phyloP scores from a whole-genome alignment of 2,329 filamentous ascomycete genomes.

The Calonectria hongkongensis region DNA sequence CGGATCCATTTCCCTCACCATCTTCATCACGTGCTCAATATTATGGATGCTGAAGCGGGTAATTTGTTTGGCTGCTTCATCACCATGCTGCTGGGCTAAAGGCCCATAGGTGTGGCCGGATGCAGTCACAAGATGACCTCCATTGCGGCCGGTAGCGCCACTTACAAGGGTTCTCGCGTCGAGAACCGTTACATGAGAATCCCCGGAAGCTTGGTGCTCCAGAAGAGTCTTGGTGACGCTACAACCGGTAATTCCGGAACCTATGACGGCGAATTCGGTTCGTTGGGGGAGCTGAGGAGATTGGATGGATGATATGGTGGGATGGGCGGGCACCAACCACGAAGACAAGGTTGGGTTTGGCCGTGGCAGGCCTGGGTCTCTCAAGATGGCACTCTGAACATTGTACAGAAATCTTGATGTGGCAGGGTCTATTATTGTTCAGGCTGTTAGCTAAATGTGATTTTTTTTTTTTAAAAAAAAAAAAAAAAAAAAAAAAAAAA shows the following conservation, averaged over 20 bases:
- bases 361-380: constrained; percentile 53
- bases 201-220: constrained; percentile 37
- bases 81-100: constrained; percentile 55
- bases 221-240: constrained; percentile 53
- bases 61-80: constrained; percentile 62
- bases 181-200: constrained; percentile 47
- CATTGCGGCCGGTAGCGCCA: constrained; percentile 58
- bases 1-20: constrained; percentile 44
- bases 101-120: constrained; percentile 62
- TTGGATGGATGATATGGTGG: constrained; percentile 48
- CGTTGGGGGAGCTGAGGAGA: constrained; percentile 44
- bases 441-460: background rate
- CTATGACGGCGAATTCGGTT: constrained; percentile 55
- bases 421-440: constrained; percentile 21
- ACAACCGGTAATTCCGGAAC: constrained; percentile 57
- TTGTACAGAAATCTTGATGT: constrained; percentile 29
- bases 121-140: constrained; percentile 53
- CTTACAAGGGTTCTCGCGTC: constrained; percentile 56
- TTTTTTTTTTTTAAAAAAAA: too few species aligned
- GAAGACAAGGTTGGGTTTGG: constrained; percentile 50
- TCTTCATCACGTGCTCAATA: constrained; percentile 53
- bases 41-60: constrained; percentile 64
- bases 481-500: too few species aligned
- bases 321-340: constrained; percentile 55
- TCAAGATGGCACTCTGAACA: constrained; percentile 27